Base-by-base conservation (phyloP, 1,139 yeast species). In the Lodderomyces margitis region DNA sequence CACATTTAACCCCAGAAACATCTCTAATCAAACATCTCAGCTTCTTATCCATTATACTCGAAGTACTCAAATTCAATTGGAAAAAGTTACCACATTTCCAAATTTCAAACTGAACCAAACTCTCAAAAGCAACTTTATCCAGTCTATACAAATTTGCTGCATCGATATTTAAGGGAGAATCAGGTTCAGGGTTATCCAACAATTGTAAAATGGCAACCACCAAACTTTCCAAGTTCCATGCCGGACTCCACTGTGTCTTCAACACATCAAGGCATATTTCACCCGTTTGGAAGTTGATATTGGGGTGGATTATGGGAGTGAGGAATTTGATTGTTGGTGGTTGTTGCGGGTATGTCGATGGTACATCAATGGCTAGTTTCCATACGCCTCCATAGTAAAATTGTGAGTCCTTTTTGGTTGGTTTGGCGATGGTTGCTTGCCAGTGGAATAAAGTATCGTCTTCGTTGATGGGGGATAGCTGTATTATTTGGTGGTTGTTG, bases 221-320 rank as follows among this genome's bases (percentile, higher is more conserved):
- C n/a, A 87, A 74, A 43, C 85, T 74, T 40, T 80, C 68, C 34
- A 89, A 58, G 34, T 86, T 81, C 95, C 96, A 89, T 2, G 95
- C 95, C 0, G 96, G 96, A 0, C 92, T 78, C 96, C 96, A 89
- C 47, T 75, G 76, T 8, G 66, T 73, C 51, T 80, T 79, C 42
- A 86, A 68, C 11, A 88, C 83, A 57, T 88, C 95, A n/a, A 89
- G 64, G 59, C 97, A 89, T 3, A 87, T 83, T 50, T 84, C 92
- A 0, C 96, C 96, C 1, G 84, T 81, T 39, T 61, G 52, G 44
- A 80, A 72, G 53, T 81, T 78, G 35, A 87, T 78, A 56, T 87
- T 87, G 2, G 94, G 91, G 58, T 87, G 96, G 37, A 83, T 79
- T 46, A 87, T 81, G 10, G 73, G 75, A 19, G 71, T 62, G 37